Base-by-base conservation (phyloP, 306 rosid genomes). In the Prunus padus region DNA sequence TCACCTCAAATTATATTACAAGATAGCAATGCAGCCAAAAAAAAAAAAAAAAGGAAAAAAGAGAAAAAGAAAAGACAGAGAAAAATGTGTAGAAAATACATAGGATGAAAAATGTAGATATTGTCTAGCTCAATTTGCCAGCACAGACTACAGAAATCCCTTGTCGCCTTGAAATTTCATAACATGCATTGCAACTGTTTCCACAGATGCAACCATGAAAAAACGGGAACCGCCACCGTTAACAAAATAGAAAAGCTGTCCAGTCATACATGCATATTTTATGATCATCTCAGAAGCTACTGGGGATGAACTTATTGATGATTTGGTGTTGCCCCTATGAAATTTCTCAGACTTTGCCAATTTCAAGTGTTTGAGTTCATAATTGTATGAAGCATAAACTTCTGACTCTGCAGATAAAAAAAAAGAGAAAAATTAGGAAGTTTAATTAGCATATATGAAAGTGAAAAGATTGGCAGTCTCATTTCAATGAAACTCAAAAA, bases 181-280 rank as follows among this genome's bases (percentile, higher is more conserved):
- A 89, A 85, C 98, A 90, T 87, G 95, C 75, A 63, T 86, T 93
- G 91, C 74, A 66, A 37, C 77, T 68, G 68, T 85, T 63, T 82
- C 42, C 10, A 79, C 75, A 87, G 86, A 78, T 71, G 83, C 89
- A 93, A 83, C 84, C 98, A 89, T 90, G 95, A 88, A 92, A 93
- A 88, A 87, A 77, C 63, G 64, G 80, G 82, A 74, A 80, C 56
- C 66, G 76, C 84, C 67, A 65, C 77, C 71, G 85, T 84, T 77
- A 69, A 60, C 79, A 78, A 86, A 88, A 83, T 76, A 75, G 61
- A 79, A 77, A 76, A 11, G 74, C 12, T 80, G 37, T 77, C 69
- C 62, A 8, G 18, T 50, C 18, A 31, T 15, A 59, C 33, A 25
- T 28, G 64, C 19, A 59, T 23, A 14, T 13, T 67, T 49, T 49